Evolutionary conservation across 139 green algal species (phyloP).

Genomic region (Tetradesmus lagerheimii): DNA sequence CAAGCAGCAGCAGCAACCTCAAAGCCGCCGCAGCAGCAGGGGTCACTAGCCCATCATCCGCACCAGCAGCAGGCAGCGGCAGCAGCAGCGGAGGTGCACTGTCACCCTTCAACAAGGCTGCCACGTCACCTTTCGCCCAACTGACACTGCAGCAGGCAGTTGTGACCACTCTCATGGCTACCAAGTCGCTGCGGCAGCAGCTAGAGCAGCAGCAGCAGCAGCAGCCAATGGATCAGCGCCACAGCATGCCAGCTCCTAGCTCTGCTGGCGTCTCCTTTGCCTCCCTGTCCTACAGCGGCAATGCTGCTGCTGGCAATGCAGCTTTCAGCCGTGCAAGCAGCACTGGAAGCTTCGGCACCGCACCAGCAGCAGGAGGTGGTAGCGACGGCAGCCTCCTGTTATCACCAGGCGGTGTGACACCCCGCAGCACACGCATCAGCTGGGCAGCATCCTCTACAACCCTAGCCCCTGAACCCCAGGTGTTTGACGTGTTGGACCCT

Average conservation of each 20-base stretch:
- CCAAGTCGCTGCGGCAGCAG: background rate
- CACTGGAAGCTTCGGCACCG: background rate
- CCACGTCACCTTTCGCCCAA: conserved; percentile 3
- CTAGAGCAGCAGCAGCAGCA: conserved; percentile 7
- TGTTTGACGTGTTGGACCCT: conserved; percentile 17
- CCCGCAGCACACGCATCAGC: conserved; percentile 18
- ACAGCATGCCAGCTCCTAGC: background rate
- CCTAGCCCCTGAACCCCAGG: background rate
- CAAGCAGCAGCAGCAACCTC: conserved; percentile 1
- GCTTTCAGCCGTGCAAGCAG: background rate
- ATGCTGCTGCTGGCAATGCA: background rate
- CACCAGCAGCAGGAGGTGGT: background rate
- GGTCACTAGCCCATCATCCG: background rate
- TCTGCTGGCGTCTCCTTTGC: background rate
- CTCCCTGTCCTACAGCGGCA: background rate
- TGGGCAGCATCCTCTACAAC: conserved; percentile 14
- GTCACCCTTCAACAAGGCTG: background rate
- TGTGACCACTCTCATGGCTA: background rate
- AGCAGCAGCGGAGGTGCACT: background rate
- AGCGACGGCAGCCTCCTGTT: background rate
- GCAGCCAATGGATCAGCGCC: background rate
- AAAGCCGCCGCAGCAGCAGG: conserved; percentile 5
- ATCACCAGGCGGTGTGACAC: background rate
- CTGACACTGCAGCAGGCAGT: conserved; percentile 7
- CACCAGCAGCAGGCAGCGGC: conserved; percentile 1